Conservation (phyloP, 2,329 filamentous ascomycete genomes). For the Pezicula carpinea region DNA sequence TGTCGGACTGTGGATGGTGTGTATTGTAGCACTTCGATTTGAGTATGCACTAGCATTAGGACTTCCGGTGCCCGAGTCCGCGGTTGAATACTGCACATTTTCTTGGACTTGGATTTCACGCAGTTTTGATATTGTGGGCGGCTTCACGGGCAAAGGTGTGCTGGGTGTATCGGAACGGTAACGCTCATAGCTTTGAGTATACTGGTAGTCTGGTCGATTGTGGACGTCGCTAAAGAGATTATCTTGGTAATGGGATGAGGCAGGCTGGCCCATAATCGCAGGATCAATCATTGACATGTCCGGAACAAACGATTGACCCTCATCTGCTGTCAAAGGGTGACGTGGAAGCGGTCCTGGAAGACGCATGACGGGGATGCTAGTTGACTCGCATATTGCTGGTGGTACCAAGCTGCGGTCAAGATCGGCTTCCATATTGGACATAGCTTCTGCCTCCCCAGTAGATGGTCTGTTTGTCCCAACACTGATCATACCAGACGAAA, state of each 20-base stretch:
- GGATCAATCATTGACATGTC: slow-evolving; percentile 16
- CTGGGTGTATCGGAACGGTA: slow-evolving; percentile 10
- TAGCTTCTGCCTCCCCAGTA: not conserved
- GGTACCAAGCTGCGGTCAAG: not conserved
- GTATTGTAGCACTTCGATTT: slow-evolving; percentile 8
- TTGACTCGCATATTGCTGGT: not conserved
- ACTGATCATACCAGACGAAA: slow-evolving; percentile 9
- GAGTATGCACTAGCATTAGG: slow-evolving; percentile 10
- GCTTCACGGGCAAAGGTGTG: slow-evolving; percentile 4
- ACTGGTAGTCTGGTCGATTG: slow-evolving; percentile 6
- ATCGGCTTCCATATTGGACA: not conserved
- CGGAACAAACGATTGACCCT: not conserved
- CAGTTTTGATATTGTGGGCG: slow-evolving; percentile 6
- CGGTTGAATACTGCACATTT: slow-evolving; percentile 18
- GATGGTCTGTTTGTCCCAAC: slow-evolving; percentile 2
- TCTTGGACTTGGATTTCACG: slow-evolving; percentile 8
- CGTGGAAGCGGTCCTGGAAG: too few relatives aligned
- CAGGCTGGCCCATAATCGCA: slow-evolving; percentile 7
- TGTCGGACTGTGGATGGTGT: slow-evolving; percentile 11
- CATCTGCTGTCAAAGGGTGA: not conserved
- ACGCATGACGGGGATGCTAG: not conserved
- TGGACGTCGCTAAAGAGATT: slow-evolving; percentile 3
- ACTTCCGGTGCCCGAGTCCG: slow-evolving; percentile 18
- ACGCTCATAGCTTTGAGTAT: slow-evolving; percentile 21
- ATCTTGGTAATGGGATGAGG: slow-evolving; percentile 5